These are phyloP conservation scores for Cardamine occulta DNA, from an alignment of 345 rosid genomes.

Conservation along the genomic window DNA sequence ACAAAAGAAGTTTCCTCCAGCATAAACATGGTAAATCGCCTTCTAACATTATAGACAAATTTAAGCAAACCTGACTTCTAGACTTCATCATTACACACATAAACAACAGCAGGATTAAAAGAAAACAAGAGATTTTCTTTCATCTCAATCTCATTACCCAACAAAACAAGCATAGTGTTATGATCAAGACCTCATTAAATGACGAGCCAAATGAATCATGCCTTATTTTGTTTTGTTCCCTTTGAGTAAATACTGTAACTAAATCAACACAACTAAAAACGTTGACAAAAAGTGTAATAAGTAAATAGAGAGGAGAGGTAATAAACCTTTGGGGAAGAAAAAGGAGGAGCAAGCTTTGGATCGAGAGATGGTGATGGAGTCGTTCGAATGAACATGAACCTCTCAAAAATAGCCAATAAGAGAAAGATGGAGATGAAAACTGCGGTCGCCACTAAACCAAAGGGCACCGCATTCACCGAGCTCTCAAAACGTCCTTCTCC, in stretches of 20 bases:
- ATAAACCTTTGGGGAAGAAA: conserved; percentile 56
- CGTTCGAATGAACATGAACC: conserved; percentile 44
- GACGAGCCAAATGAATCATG: conserved; percentile 13
- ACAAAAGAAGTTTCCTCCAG: conserved; percentile 35
- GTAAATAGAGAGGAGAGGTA: conserved; percentile 9
- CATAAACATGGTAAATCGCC: conserved; percentile 16
- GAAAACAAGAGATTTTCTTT: neutral
- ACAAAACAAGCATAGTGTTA: neutral
- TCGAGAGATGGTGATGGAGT: conserved; percentile 34
- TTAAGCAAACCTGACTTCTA: conserved; percentile 1
- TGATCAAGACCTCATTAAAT: conserved; percentile 1
- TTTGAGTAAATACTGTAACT: conserved; percentile 3
- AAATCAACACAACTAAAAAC: neutral
- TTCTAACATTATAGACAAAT: conserved; percentile 11
- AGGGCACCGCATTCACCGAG: conserved; percentile 86
- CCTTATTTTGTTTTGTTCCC: neutral
- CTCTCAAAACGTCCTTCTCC: conserved; percentile 68
- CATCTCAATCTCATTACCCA: neutral
- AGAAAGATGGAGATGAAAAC: conserved; percentile 85
- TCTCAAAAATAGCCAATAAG: conserved; percentile 81
- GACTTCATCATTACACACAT: neutral
- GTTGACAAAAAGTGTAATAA: neutral
- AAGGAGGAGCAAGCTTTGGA: conserved; percentile 43
- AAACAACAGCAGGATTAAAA: neutral
- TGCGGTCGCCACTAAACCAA: conserved; percentile 85